Evolutionary conservation across 352 stramenopile species (phyloP).

Genomic region (Globisporangium parvum): DNA sequence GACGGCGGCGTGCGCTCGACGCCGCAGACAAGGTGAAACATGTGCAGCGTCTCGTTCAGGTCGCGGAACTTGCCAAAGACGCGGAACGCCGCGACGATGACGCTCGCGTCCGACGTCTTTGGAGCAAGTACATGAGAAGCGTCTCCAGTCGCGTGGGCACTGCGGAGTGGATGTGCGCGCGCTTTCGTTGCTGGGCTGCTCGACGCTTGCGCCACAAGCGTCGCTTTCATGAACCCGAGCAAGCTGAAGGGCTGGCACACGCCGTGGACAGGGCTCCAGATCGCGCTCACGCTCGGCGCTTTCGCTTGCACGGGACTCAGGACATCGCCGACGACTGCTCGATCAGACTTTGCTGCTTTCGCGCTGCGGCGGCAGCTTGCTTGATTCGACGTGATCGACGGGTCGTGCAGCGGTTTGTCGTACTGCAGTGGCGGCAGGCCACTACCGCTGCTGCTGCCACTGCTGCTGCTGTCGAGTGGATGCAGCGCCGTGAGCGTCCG

Average conservation of each 20-base stretch:
- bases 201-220: background rate
- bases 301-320: conserved; percentile 9
- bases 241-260: conserved; percentile 70
- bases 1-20: conserved; percentile 27
- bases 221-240: conserved; percentile 55
- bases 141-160: background rate
- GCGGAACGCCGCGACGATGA: conserved; percentile 42
- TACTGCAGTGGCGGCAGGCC: background rate
- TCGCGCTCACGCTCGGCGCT: conserved; percentile 16
- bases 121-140: background rate
- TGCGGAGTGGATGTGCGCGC: background rate
- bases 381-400: conserved; percentile 6
- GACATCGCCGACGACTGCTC: conserved; percentile 6
- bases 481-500: conserved; percentile 2
- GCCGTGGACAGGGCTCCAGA: conserved; percentile 73
- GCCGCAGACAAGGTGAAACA: conserved; percentile 65
- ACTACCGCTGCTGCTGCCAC: background rate
- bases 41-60: conserved; percentile 43
- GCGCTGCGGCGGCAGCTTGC: background rate
- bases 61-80: conserved; percentile 72
- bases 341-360: conserved; percentile 23
- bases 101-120: background rate
- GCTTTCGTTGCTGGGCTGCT: background rate
- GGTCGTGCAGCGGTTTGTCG: conserved; percentile 10
- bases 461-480: background rate